These are phyloP conservation scores for Posidonia oceanica DNA, from an alignment of 116 monocot genomes.

Conservation along the genomic window DNA sequence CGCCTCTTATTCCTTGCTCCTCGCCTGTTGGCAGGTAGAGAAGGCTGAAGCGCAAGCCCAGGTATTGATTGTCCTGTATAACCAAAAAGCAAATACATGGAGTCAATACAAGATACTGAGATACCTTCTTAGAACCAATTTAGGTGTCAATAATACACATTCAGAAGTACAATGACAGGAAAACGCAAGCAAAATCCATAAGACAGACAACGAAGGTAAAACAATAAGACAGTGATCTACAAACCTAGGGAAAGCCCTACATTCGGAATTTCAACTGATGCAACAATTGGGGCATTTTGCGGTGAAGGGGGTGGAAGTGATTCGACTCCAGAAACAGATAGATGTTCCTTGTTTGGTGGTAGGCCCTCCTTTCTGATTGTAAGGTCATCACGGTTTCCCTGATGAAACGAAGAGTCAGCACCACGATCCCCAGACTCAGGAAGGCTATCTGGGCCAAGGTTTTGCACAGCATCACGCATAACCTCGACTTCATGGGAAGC, in stretches of 20 bases:
- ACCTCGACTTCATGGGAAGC: conserved; percentile 23
- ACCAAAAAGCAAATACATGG: conserved; percentile 3
- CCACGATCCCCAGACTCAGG: conserved; percentile 9
- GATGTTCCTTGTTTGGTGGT: conserved; percentile 29
- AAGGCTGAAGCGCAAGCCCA: conserved; percentile 31
- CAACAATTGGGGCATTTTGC: conserved; percentile 1
- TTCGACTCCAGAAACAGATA: conserved; percentile 19
- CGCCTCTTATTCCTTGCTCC: conserved; percentile 27
- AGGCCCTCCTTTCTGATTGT: conserved; percentile 10
- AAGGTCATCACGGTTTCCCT: conserved; percentile 9
- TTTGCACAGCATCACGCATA: conserved; percentile 36
- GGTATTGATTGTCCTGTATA: conserved; percentile 15
- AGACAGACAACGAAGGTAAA: background rate
- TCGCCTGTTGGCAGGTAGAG: conserved; percentile 21
- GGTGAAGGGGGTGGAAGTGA: background rate
- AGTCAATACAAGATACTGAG: background rate
- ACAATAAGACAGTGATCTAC: background rate
- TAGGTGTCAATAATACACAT: background rate
- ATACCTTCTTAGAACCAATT: background rate
- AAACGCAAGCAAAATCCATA: conserved; percentile 1
- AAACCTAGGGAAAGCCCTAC: conserved; percentile 27
- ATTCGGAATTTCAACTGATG: conserved; percentile 8
- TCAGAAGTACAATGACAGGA: background rate
- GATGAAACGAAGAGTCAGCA: conserved; percentile 9
- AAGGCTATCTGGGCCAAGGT: conserved; percentile 4